A percentile compares a stretch with the other conserved stretches of the same genome.
These are phyloP conservation scores for Diphasiastrum complanatum DNA, from an alignment of 83 land plant species.

Conservation along the genomic window DNA sequence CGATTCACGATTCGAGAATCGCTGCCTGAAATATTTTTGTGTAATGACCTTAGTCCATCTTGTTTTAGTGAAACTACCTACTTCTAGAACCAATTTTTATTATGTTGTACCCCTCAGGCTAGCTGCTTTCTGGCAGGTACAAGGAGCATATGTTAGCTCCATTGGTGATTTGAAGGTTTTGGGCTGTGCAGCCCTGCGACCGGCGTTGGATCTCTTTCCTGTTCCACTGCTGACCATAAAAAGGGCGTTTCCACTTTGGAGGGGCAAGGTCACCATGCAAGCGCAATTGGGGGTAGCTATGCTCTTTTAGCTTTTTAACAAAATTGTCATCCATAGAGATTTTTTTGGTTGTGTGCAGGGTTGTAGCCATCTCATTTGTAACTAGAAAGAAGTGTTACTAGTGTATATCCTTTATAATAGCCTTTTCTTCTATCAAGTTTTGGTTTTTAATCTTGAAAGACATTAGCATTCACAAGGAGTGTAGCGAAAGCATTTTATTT, in stretches of 20 bases:
- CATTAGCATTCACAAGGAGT: not conserved
- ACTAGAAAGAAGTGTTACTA: too few species aligned
- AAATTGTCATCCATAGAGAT: too few species aligned
- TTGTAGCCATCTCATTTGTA: too few species aligned
- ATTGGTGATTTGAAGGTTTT: conserved; percentile 10
- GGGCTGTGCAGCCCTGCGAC: conserved; percentile 20
- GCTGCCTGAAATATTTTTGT: too few species aligned
- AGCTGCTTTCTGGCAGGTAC: conserved; percentile 9
- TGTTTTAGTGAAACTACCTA: too few species aligned
- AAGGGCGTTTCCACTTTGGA: conserved; percentile 11
- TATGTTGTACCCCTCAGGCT: conserved; percentile 5
- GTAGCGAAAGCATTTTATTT: not conserved
- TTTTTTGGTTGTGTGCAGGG: too few species aligned
- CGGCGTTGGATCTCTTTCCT: conserved; percentile 5
- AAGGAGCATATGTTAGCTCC: not conserved
- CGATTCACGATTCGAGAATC: too few species aligned
- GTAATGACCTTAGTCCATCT: too few species aligned
- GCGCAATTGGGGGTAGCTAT: conserved; percentile 3
- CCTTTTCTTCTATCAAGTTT: too few species aligned
- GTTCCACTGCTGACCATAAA: not conserved
- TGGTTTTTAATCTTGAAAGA: too few species aligned
- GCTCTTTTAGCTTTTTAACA: not conserved
- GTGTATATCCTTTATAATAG: too few species aligned
- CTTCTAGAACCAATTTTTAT: too few species aligned
- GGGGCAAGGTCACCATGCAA: conserved; percentile 8